Evolutionary conservation across 1,284 basidiomycete genomes (phyloP), one percentile per base, ranked within the genome.

Genomic region (Schizopora paradoxa): DNA sequence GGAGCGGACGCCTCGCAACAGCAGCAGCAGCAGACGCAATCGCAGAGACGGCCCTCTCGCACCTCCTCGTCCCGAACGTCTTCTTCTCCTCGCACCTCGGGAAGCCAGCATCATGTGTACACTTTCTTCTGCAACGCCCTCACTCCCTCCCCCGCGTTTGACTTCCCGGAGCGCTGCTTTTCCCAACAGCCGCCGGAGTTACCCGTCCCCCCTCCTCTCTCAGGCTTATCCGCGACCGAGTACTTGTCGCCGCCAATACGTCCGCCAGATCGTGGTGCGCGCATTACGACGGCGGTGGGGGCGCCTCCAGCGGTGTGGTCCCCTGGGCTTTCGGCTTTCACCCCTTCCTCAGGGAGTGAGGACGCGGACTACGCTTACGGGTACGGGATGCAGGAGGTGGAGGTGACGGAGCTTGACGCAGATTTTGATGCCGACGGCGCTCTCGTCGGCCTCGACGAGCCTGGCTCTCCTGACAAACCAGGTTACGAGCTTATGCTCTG

Each of bases 391-490:
- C 39, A 34, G 23, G 45, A 47, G 27, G 40, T 42, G n/a, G 48
- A 49, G 35, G 29, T 22, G 31, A 39, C 44, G 27, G 37, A 49
- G 29, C 37, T 42, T 25, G 47, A 32, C 43, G 40, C 45, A 43
- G 52, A 53, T 21, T 54, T 57, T 35, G 58, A 60, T 33, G 46
- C 56, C 22, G 58, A 60, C 49, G 58, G 60, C 6, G 51, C 57
- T 28, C 56, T 54, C 31, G 42, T 56, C 18, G 51, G 49, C 16
- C 28, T 51, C 35, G 56, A 56, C 13, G 57, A 57, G 45, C 57
- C 57, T 25, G 54, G 52, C 23, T 58, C 57, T 13, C 60, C 58
- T 6, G 58, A 58, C 53, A 60, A 60, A 48, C 56, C 55, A 34
- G 52, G 51, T 37, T 52, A 52, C 43, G 56, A 56, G 46, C 21